Base-by-base conservation (phyloP, 331 rosid genomes). In the Rhamnella rubrinervis region DNA sequence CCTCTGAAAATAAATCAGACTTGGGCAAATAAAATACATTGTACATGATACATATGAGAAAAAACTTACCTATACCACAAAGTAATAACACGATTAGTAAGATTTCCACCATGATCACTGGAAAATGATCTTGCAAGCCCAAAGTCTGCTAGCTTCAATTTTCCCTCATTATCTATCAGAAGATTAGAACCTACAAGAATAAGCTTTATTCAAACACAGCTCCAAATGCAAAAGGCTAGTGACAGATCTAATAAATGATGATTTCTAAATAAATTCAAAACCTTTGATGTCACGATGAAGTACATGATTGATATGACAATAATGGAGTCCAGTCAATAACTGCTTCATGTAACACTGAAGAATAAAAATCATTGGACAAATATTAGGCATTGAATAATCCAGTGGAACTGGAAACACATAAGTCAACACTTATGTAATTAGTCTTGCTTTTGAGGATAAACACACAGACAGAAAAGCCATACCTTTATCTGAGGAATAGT, bases 281-380 rank as follows among this genome's bases (percentile, higher is more conserved):
- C 96, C 92, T 87, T 89, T 89, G 69, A 89, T 89, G 72, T 89
- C 96, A 25, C 96, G 89, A 74, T 89, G 96, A 73, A 89, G 96
- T 28, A 89, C 91, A 71, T 83, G 85, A 78, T 85, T 85, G 39
- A 81, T 72, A 65, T 89, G 96, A 78, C 96, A 87, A 66, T 85
- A 89, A 40, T 89, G 89, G 35, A 89, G 96, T 57, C 96, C 96
- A 3, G 91, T 85, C 74, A 89, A 69, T 63, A 89, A 76, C 68
- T 87, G 96, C 67, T 79, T 85, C 92, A 89, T 87, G 75, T 89
- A 89, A 67, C 96, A 89, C 96, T 89, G 65, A 0, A 13, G 40
- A 70, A 67, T 61, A 56, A n/a, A n/a, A n/a, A 60, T 77, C 55
- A 64, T 16, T 40, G 51, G 17, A 47, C 2, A 18, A 17, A 13